Evolutionary conservation across 495 filamentous ascomycete species (phyloP).

Genomic region (Penicillium daleae): DNA sequence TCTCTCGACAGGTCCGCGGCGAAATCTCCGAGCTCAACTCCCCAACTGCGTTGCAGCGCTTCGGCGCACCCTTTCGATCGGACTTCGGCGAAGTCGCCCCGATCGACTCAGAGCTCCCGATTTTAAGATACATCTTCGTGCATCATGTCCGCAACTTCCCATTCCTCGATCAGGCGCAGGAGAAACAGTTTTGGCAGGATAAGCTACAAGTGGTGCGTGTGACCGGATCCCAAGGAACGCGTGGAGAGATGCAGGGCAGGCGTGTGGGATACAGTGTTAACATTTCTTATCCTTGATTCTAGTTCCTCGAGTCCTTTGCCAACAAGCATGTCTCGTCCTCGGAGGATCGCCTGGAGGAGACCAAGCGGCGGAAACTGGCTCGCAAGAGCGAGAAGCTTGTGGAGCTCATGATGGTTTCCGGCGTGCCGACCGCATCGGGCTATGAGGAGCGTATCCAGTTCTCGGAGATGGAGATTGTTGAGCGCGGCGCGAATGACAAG

Average conservation of each 20-base stretch:
- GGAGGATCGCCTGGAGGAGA: conserved; percentile 93
- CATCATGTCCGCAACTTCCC: conserved; percentile 98
- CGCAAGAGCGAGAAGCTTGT: conserved; percentile 92
- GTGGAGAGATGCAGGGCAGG: too few relatives aligned
- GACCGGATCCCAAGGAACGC: not conserved
- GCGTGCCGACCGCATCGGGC: conserved; percentile 91
- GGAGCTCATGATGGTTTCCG: conserved; percentile 99
- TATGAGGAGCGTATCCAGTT: conserved; percentile 97
- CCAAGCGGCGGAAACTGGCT: conserved; percentile 90
- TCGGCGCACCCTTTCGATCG: conserved; percentile 92
- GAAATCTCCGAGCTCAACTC: conserved; percentile 93
- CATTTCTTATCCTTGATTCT: not conserved
- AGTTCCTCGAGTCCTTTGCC: conserved; percentile 98
- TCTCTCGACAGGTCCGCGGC: conserved; percentile 82
- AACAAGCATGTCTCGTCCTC: conserved; percentile 96
- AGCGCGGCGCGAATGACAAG: conserved; percentile 86
- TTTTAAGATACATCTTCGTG: conserved; percentile 96
- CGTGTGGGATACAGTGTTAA: not conserved
- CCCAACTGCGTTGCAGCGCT: conserved; percentile 89
- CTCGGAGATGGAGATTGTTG: conserved; percentile 94
- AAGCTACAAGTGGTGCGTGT: conserved; percentile 87
- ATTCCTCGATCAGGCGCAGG: conserved; percentile 90
- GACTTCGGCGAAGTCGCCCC: conserved; percentile 91
- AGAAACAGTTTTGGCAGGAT: conserved; percentile 99
- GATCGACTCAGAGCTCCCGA: conserved; percentile 90